Percentiles rank a stretch among this genome's conserved stretches.
These are phyloP conservation scores for Camellia lanceoleosa DNA, from an alignment of 148 eudicot species.

Conservation along the genomic window DNA sequence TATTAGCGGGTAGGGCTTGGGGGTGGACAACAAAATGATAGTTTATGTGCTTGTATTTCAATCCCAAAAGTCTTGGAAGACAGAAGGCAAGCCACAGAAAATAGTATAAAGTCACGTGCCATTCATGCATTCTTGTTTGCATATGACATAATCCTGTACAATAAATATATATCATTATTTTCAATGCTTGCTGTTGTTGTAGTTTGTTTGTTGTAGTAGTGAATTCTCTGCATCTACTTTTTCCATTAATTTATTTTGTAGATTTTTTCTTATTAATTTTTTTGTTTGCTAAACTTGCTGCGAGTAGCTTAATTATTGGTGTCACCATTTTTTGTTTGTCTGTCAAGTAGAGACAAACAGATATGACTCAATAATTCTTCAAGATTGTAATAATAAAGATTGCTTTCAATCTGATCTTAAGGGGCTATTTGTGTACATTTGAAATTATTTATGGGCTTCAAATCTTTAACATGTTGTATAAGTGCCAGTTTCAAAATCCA, in stretches of 20 bases:
- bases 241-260: not conserved
- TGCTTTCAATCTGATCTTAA: conserved; percentile 1
- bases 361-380: not conserved
- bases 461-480: not conserved
- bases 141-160: no score
- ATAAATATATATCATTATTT: no score
- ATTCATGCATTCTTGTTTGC: no score
- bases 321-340: not conserved
- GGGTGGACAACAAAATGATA: no score
- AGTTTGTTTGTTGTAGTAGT: no score
- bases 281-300: not conserved
- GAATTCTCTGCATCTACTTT: not conserved
- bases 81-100: no score
- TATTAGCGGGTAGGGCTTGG: no score
- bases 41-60: no score
- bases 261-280: not conserved
- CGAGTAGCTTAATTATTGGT: not conserved
- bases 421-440: not conserved
- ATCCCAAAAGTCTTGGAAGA: no score
- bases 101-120: no score
- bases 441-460: not conserved
- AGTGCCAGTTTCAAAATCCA: not conserved
- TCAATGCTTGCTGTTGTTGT: no score
- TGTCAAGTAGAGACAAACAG: conserved; percentile 4
- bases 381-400: not conserved